These are phyloP conservation scores for Monosporozyma siamensis DNA, from an alignment of 805 yeast genomes.

Conservation along the genomic window DNA sequence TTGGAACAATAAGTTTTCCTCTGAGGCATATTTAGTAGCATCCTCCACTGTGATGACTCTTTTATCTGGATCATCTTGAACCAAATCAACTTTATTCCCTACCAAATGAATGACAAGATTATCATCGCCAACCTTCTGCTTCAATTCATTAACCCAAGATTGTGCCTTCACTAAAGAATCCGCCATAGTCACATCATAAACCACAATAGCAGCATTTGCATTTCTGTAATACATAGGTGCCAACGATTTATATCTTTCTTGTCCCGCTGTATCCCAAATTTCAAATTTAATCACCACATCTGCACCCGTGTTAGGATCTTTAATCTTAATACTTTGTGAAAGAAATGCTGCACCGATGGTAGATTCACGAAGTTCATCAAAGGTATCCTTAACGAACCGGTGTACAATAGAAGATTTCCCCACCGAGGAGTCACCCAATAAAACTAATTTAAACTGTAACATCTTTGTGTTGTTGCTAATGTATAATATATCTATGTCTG, in stretches of 20 bases:
- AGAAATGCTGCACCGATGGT: conserved; percentile 99
- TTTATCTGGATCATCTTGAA: conserved; percentile 41
- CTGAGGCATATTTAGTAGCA: conserved; percentile 49
- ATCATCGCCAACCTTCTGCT: conserved; percentile 65
- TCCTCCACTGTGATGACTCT: conserved; percentile 37
- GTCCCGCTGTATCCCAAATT: conserved; percentile 97
- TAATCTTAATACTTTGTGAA: conserved; percentile 56
- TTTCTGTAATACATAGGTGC: conserved; percentile 81
- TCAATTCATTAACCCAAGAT: conserved; percentile 86
- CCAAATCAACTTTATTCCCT: conserved; percentile 76
- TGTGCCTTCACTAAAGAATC: conserved; percentile 71
- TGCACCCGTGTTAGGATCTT: conserved; percentile 15
- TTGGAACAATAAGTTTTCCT: conserved; percentile 39
- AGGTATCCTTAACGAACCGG: conserved; percentile 63
- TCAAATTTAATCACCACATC: conserved; percentile 42
- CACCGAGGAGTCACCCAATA: conserved; percentile 75
- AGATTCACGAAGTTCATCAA: conserved; percentile 73
- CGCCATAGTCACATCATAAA: conserved; percentile 68
- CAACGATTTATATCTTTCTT: conserved; percentile 70
- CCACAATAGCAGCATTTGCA: conserved; percentile 77
- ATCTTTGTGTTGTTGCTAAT: conserved; percentile 7
- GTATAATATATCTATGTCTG: neutral
- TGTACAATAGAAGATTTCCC: conserved; percentile 77
- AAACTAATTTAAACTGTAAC: conserved; percentile 57
- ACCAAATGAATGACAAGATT: conserved; percentile 74